Evolutionary conservation across 1,284 basidiomycete genomes (phyloP).

Genomic region (Rhodotorula sp.): DNA sequence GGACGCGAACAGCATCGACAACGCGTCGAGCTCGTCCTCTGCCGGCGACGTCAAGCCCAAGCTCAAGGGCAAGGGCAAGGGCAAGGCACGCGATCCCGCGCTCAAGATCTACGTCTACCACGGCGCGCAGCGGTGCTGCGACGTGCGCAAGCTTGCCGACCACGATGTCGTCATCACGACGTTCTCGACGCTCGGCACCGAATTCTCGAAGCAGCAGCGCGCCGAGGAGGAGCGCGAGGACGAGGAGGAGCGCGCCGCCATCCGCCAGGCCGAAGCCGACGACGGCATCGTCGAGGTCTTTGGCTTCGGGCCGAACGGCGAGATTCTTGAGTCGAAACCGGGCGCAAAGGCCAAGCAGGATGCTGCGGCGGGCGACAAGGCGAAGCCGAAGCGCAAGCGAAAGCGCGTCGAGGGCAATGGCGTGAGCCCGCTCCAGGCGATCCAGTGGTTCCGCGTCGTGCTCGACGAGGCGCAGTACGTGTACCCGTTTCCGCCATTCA

Average conservation of each 20-base stretch:
- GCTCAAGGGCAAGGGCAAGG: background rate
- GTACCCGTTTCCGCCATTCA: background rate
- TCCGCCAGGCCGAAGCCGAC: conserved; percentile 13
- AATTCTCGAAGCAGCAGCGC: conserved; percentile 78
- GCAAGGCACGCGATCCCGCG: conserved; percentile 39
- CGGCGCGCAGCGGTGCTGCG: conserved; percentile 81
- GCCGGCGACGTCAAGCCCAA: background rate
- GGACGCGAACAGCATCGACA: conserved; percentile 10
- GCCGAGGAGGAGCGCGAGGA: conserved; percentile 45
- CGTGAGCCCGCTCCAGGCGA: conserved; percentile 73
- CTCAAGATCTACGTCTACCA: conserved; percentile 93
- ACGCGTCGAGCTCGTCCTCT: conserved; percentile 7
- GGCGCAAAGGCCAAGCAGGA: conserved; percentile 53
- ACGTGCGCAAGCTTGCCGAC: conserved; percentile 79
- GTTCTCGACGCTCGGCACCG: conserved; percentile 90
- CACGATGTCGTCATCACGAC: conserved; percentile 98
- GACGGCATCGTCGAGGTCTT: conserved; percentile 61
- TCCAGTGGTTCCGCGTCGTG: conserved; percentile 97
- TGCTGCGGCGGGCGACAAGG: conserved; percentile 50
- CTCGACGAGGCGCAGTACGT: conserved; percentile 97
- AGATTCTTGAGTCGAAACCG: conserved; percentile 58
- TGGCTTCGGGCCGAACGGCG: conserved; percentile 65
- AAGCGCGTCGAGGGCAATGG: conserved; percentile 56
- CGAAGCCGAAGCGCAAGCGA: conserved; percentile 48
- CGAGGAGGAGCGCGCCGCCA: conserved; percentile 20